Evolutionary conservation across 1,284 basidiomycete genomes (phyloP).

Genomic region (Austropuccinia psidii): DNA sequence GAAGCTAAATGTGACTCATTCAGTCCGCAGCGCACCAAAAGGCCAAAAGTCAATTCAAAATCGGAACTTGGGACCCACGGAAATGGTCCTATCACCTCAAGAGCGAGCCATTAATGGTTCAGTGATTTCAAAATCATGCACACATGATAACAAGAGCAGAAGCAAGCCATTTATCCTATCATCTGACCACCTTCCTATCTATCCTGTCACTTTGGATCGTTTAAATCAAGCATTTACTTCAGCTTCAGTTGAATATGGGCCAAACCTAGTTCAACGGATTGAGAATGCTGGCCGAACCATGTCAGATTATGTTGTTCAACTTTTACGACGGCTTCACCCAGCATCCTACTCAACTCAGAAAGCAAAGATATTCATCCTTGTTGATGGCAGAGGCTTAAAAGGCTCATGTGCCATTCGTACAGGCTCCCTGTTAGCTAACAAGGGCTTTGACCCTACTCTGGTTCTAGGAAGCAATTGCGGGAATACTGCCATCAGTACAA

Average conservation of each 20-base stretch:
- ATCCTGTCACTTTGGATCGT: conserved; percentile 24
- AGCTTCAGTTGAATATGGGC: conserved; percentile 22
- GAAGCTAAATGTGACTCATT: conserved; percentile 3
- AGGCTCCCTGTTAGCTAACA: conserved; percentile 14
- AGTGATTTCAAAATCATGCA: background rate
- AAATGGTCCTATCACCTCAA: conserved; percentile 25
- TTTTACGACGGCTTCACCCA: background rate
- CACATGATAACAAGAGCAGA: background rate
- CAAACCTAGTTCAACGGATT: conserved; percentile 26
- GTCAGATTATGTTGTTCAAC: conserved; percentile 11
- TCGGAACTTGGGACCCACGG: conserved; percentile 25
- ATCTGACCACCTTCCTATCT: conserved; percentile 7
- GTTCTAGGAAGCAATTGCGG: background rate
- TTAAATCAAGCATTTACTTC: conserved; percentile 9
- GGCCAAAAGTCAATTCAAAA: background rate
- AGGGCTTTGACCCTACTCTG: conserved; percentile 14
- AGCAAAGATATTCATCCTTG: conserved; percentile 6
- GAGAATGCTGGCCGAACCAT: conserved; percentile 29
- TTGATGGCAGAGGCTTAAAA: background rate
- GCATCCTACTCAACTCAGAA: background rate
- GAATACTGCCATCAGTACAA: background rate
- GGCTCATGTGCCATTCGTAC: conserved; percentile 28
- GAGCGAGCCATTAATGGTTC: conserved; percentile 31
- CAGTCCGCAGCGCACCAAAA: background rate
- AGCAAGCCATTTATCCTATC: conserved; percentile 2